Base-by-base conservation (phyloP, 106 monocot genomes). In the Dendrobium huoshanense region DNA sequence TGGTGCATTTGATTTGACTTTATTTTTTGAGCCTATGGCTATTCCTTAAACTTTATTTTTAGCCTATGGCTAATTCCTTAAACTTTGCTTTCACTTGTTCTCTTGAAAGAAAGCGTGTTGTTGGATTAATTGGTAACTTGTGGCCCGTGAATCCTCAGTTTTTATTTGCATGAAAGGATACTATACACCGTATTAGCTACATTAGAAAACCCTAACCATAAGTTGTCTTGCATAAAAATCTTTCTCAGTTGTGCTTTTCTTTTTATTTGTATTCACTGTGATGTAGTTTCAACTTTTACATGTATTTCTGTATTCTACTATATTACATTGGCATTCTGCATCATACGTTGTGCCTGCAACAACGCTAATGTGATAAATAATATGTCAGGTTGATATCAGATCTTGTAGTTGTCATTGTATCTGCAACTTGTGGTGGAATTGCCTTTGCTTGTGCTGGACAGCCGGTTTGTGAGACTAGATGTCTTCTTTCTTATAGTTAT, bases 371-470 rank as follows among this genome's bases (percentile, higher is more conserved):
- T 40, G 33, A 13, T 9, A 70, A 70, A 70, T 70, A 0, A 55
- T 51, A 77, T 77, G 51, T 80, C 84, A 95, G 95, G 83, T 89
- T 95, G 86, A 95, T 95, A 87, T 95, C 95, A 82, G 95, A 95
- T 89, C 92, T 95, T 79, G 98, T 93, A 20, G 90, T 90, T 72
- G 90, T 93, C 41, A 93, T 93, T 82, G 93, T 93, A 67, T 90
- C 93, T 80, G 93, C 93, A 55, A 80, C 93, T 72, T 93, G 88
- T 82, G 93, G 93, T 47, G 93, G 93, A 54, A 95, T 95, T 83
- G 95, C 95, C 33, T 95, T 95, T 85, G 95, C 95, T 75, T 95
- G 95, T 88, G 85, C 82, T 85, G 95, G 95, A 75, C 95, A 95
- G 81, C 92, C 92, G 79, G 95, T 95, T n/a, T 45, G 90, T 87